A percentile compares a stretch with the other conserved stretches of the same genome.
Evolutionary conservation across 345 rosid genomes (phyloP).

Genomic region (Luvunga scandens): DNA sequence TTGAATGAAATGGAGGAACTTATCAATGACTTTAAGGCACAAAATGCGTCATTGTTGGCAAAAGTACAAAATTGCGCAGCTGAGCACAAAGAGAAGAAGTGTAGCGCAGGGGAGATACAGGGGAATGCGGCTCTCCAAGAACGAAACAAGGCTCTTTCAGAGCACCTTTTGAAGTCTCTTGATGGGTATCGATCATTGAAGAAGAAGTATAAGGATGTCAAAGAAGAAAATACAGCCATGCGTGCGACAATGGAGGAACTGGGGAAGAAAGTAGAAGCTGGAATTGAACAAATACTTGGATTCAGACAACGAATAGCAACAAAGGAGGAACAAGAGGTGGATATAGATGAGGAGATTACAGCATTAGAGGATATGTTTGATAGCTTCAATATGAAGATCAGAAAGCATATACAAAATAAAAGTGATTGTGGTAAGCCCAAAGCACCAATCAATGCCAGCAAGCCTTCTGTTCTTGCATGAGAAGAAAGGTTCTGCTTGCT

Average conservation of each 20-base stretch:
- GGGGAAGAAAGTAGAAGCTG: slow-evolving; percentile 33
- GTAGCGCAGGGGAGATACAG: slow-evolving; percentile 24
- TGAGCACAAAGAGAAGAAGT: slow-evolving; percentile 39
- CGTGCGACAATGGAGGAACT: slow-evolving; percentile 41
- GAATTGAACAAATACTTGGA: slow-evolving; percentile 36
- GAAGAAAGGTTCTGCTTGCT: slow-evolving; percentile 12
- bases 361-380: slow-evolving; percentile 42
- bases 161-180: slow-evolving; percentile 67
- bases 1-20: slow-evolving; percentile 62
- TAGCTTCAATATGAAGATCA: slow-evolving; percentile 29
- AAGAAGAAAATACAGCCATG: slow-evolving; percentile 39
- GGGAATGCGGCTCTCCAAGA: slow-evolving; percentile 44
- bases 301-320: slow-evolving; percentile 29
- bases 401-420: slow-evolving; percentile 20
- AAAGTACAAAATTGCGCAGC: slow-evolving; percentile 47
- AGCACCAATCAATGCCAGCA: slow-evolving; percentile 13
- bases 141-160: slow-evolving; percentile 60
- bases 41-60: slow-evolving; percentile 45
- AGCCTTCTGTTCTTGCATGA: slow-evolving; percentile 15
- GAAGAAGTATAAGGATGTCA: slow-evolving; percentile 51
- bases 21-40: slow-evolving; percentile 55
- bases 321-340: slow-evolving; percentile 10
- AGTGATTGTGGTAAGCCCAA: slow-evolving; percentile 6
- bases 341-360: slow-evolving; percentile 42
- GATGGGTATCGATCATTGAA: slow-evolving; percentile 64